phyloP scores from a whole-genome alignment of 129 eudicot genomes.

The Dittrichia graveolens region DNA sequence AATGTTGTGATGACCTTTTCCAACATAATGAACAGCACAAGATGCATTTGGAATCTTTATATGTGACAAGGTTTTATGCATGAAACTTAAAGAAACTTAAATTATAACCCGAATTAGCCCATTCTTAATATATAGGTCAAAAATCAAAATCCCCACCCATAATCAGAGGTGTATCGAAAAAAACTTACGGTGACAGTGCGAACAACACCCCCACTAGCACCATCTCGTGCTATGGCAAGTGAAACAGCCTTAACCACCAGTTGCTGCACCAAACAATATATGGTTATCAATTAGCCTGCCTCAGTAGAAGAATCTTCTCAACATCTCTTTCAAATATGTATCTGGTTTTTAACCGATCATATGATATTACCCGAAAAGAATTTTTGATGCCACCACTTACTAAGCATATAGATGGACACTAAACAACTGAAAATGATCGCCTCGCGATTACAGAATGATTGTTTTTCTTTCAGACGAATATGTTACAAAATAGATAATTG shows the following conservation, averaged over 20 bases:
- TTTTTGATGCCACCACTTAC: not conserved
- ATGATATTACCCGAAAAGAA: not conserved
- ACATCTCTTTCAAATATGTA: not conserved
- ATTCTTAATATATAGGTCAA: not conserved
- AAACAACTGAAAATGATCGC: not conserved
- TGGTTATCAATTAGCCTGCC: not conserved
- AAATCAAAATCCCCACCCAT: not conserved
- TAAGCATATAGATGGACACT: not conserved
- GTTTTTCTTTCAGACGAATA: not conserved
- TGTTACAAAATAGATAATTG: not conserved
- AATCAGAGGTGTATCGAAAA: not conserved
- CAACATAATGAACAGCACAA: not conserved
- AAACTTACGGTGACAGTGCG: slow-evolving; percentile 87
- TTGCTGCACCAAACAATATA: slow-evolving; percentile 46
- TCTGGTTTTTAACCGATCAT: not conserved
- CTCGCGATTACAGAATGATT: not conserved
- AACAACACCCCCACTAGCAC: slow-evolving; percentile 98
- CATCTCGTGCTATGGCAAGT: slow-evolving; percentile 97
- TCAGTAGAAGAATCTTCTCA: not conserved
- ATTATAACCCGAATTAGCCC: not conserved
- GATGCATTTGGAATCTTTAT: not conserved
- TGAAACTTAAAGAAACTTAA: not conserved
- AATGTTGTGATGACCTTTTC: not conserved
- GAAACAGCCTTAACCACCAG: slow-evolving; percentile 93
- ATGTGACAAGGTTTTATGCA: not conserved